Conservation (phyloP, 768 basidiomycete genomes). For the Trametes cubensis region DNA sequence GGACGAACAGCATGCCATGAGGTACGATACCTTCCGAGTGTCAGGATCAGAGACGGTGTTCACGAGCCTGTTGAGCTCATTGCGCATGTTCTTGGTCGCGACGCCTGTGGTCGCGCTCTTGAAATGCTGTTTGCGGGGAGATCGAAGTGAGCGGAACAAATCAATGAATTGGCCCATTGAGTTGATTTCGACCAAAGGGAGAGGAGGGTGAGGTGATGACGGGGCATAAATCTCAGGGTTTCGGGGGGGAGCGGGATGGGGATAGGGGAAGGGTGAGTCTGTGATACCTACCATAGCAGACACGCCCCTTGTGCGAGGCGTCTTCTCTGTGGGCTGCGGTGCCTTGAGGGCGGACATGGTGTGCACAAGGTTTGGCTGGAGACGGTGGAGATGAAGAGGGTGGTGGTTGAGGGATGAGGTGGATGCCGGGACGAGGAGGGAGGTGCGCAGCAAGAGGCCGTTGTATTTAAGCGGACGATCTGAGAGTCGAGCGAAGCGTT, state of each 20-base stretch:
- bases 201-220: background rate
- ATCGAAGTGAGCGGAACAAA: conserved; percentile 35
- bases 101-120: conserved; percentile 49
- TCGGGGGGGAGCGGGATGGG: background rate
- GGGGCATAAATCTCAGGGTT: background rate
- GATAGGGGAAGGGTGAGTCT: background rate
- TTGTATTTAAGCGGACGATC: background rate
- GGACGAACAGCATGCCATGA: conserved; percentile 9
- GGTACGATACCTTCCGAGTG: conserved; percentile 71
- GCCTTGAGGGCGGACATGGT: conserved; percentile 16
- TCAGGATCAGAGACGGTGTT: conserved; percentile 75
- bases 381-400: background rate
- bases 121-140: conserved; percentile 43
- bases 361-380: conserved; percentile 1
- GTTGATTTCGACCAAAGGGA: conserved; percentile 10
- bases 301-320: conserved; percentile 35
- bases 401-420: conserved; percentile 1
- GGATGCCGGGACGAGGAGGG: background rate
- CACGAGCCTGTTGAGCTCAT: conserved; percentile 95
- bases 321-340: conserved; percentile 23
- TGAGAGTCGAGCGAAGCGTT: background rate
- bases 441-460: background rate
- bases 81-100: conserved; percentile 91
- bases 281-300: conserved; percentile 32
- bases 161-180: conserved; percentile 17